These are phyloP conservation scores for Staphylotrichum longicolle DNA, from an alignment of 495 filamentous ascomycete species.

Conservation along the genomic window DNA sequence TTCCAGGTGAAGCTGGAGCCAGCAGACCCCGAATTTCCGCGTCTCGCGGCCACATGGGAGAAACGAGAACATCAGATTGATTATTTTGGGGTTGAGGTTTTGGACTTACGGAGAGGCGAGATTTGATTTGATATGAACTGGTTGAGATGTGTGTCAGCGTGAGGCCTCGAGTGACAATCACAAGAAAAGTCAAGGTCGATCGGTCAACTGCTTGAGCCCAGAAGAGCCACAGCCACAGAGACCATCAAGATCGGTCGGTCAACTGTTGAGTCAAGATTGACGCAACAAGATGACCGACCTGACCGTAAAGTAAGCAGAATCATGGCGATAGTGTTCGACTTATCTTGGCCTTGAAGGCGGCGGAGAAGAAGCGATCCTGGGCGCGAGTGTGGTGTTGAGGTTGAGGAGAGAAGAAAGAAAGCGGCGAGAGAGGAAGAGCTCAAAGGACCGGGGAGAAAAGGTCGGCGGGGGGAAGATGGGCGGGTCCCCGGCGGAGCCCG, in stretches of 20 bases:
- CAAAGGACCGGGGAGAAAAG: background rate
- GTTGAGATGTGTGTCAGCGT: constrained; percentile 1
- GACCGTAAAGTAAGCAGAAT: background rate
- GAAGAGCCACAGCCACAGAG: too few species aligned
- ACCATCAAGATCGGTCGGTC: background rate
- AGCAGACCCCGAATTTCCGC: background rate
- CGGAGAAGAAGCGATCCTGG: background rate
- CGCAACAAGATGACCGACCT: background rate
- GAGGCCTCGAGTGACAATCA: too few species aligned
- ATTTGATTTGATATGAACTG: constrained; percentile 2
- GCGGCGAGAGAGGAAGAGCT: background rate
- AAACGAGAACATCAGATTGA: background rate
- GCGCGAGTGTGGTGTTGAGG: background rate
- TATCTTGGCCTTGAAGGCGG: background rate
- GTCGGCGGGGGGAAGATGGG: background rate
- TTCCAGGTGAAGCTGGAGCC: background rate
- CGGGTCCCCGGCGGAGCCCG: background rate
- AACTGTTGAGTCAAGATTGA: background rate
- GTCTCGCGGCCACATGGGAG: background rate
- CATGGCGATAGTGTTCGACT: background rate
- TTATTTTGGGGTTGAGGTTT: background rate
- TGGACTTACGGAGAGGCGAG: background rate
- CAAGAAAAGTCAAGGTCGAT: too few species aligned
- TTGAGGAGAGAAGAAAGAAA: background rate
- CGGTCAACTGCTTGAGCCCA: too few species aligned